Evolutionary conservation across 73 alveolate genomes (phyloP), one percentile per base, ranked within the genome.

Genomic region (Uronychia binucleata): DNA sequence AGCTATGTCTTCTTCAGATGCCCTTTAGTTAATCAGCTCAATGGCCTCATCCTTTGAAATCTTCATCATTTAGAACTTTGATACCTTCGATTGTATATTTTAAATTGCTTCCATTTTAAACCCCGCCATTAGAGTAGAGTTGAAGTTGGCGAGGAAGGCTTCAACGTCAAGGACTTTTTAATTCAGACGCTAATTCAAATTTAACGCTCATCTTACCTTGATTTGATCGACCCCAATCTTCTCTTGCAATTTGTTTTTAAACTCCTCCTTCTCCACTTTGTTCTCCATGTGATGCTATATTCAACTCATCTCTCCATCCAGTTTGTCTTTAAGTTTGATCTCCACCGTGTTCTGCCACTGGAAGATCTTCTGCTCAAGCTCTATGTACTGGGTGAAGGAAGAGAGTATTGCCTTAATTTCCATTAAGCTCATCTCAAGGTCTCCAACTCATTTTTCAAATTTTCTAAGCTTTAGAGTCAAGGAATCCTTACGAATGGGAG

Each of bases 401-500:
- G 84, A 76, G 30, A 83, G 29, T 74, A 57, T 29, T 5, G 57
- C 27, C 28, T 83, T 83, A 0, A 83, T 1, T 25, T 83, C 77
- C 30, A 28, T 1, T n/a, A 83, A 8, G 19, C 27, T 34, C 0
- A 59, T 1, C 28, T 29, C 28, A 31, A 60, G 30, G 1, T 74
- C 74, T 75, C 26, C 59, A 19, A 28, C 30, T 30, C 77, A 74
- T 75, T 75, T 83, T 33, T 75, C 32, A 33, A 74, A 13, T 34
- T 33, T 83, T 0, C 76, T 79, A n/a, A 75, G 8, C 84, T 83
- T 29, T 26, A 8, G 74, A 59, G 77, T 11, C 25, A 29, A 5
- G 0, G 32, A 57, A 1, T 26, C 30, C 31, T 81, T 83, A 83
- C 90, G 60, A 60, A 34, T 1, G 90, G 90, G 60, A 83, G 34